These are phyloP conservation scores for Beta vulgaris DNA, from an alignment of 148 eudicot species.

Conservation along the genomic window DNA sequence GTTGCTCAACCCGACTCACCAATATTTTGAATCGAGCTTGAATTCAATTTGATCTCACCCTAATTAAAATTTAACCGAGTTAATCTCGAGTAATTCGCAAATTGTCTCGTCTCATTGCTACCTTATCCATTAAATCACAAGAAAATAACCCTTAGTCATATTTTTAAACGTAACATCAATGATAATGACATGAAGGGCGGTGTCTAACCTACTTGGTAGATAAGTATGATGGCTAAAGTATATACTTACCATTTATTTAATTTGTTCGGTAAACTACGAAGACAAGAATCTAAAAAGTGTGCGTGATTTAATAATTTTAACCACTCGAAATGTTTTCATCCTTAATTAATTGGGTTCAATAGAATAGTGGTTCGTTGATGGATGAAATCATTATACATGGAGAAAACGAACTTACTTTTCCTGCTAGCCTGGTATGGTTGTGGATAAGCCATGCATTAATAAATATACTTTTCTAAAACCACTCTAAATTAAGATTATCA, in stretches of 20 bases:
- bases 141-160: not conserved
- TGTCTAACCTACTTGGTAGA: slow-evolving; percentile 15
- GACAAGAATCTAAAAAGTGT: slow-evolving; percentile 2
- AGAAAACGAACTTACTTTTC: not conserved
- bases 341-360: not conserved
- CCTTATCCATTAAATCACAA: not conserved
- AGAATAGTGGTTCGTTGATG: slow-evolving; percentile 27
- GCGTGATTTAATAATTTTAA: not conserved
- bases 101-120: no score
- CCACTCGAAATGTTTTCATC: not conserved
- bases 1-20: no score
- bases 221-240: not conserved
- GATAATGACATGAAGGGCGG: slow-evolving; percentile 16
- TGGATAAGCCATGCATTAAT: no score
- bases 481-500: no score
- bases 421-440: no score
- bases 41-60: no score
- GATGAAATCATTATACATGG: slow-evolving; percentile 10
- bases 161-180: not conserved
- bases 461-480: no score
- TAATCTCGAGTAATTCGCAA: no score
- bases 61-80: no score
- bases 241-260: not conserved
- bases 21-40: no score
- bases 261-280: not conserved